Base-by-base conservation (phyloP, 352 stramenopile species). In the Globisporangium cederbergense region DNA sequence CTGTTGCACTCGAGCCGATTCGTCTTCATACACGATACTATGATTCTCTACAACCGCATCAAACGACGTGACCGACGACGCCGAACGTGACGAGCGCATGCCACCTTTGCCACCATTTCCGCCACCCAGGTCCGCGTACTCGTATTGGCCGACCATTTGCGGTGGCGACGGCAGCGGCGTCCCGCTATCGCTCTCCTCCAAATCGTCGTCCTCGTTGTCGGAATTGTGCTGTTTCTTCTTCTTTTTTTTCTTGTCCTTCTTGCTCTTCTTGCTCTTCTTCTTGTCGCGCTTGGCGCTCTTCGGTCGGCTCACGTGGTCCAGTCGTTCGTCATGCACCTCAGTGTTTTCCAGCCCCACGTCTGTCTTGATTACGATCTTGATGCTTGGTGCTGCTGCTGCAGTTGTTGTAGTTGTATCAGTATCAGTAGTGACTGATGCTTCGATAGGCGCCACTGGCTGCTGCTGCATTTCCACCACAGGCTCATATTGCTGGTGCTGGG, bases 181-280 rank as follows among this genome's bases (percentile, higher is more conserved):
- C 1, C 34, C 20, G n/a, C 74, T 73, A 57, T 91, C 82, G 47
- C 72, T 79, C n/a, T 47, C 42, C 16, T 47, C 42, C 6, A n/a
- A 18, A n/a, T 90, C 80, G 42, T 75, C 82, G 22, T 77, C 75
- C 5, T 88, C 77, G 25, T 64, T 62, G 46, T 83, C 79, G 3
- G 30, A 64, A 79, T 86, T 63, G 75, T 76, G 62, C 67, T 51
- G 38, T 68, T 53, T 36, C 46, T 60, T 79, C 38, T 77, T 70
- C 59, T 86, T 88, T 46, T 83, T 76, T 34, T 81, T 77, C 50
- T 77, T 78, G 25, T 28, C 25, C 70, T 79, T 81, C 66, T 78
- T 79, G 54, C 88, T 70, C 68, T 84, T 89, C 66, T 85, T 89
- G 34, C 66, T 67, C 45, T 69, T 77, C 54, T 74, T 70, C 20